A percentile compares a stretch with the other conserved stretches of the same genome.
Conservation (phyloP, 768 basidiomycete genomes). For the Chalciporus chontae region DNA sequence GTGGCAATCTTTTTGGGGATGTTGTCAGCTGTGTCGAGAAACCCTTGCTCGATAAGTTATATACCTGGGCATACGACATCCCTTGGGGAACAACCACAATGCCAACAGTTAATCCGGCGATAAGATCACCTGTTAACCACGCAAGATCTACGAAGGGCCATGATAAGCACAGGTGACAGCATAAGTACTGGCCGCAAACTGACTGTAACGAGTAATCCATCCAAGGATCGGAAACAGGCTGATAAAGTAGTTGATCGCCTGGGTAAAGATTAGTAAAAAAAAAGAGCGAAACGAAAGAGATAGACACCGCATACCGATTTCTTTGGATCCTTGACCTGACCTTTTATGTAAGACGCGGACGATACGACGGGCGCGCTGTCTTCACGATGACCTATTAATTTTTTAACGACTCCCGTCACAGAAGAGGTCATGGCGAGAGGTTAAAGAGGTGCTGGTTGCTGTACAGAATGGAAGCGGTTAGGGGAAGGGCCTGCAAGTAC, state of each 20-base stretch:
- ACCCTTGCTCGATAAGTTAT: not conserved
- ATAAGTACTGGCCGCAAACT: conserved; percentile 22
- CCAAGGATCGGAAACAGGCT: conserved; percentile 80
- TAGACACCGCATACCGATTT: conserved; percentile 40
- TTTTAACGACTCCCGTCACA: conserved; percentile 52
- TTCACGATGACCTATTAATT: conserved; percentile 58
- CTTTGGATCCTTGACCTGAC: conserved; percentile 43
- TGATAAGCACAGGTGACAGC: conserved; percentile 3
- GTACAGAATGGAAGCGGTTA: too few species aligned
- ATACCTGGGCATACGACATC: conserved; percentile 83
- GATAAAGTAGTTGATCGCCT: conserved; percentile 63
- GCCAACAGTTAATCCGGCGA: conserved; percentile 91
- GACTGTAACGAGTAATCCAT: conserved; percentile 89
- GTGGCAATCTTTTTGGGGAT: conserved; percentile 62
- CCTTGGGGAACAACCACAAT: conserved; percentile 94
- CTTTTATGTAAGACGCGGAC: conserved; percentile 49
- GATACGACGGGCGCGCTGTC: conserved; percentile 56
- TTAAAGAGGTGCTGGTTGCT: not conserved
- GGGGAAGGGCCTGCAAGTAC: too few species aligned
- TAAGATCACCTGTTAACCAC: conserved; percentile 83
- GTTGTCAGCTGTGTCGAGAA: not conserved
- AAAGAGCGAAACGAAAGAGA: not conserved
- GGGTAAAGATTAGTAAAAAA: not conserved
- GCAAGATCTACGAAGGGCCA: conserved; percentile 47
- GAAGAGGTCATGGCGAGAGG: conserved; percentile 32